Conservation (phyloP, 2,329 filamentous ascomycete species). For the Colletotrichum lentis region DNA sequence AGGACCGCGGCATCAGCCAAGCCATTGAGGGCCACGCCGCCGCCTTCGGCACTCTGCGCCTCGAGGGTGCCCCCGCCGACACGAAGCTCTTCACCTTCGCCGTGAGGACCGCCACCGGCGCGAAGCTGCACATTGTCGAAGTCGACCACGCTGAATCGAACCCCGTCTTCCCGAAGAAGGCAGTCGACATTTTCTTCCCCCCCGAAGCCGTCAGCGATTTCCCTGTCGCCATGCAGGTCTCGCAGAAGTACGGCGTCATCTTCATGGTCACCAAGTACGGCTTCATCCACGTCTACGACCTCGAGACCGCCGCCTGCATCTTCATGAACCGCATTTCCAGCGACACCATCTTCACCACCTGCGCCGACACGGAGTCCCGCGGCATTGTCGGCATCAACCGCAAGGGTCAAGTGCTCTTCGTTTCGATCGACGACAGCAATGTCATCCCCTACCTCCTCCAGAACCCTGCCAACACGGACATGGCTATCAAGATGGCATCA, state of each 20-base stretch:
- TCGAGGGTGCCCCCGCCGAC: slow-evolving; percentile 88
- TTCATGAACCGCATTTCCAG: slow-evolving; percentile 99
- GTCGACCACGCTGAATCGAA: slow-evolving; percentile 93
- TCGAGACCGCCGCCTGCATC: slow-evolving; percentile 93
- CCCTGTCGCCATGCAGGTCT: slow-evolving; percentile 97
- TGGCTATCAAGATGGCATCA: slow-evolving; percentile 96
- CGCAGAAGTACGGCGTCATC: slow-evolving; percentile 93
- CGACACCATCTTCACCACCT: slow-evolving; percentile 97
- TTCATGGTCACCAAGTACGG: slow-evolving; percentile 99
- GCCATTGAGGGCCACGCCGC: slow-evolving; percentile 97
- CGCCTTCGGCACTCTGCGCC: slow-evolving; percentile 85
- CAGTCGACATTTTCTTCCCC: slow-evolving; percentile 97
- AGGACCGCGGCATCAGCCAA: slow-evolving; percentile 95
- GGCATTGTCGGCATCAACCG: slow-evolving; percentile 96
- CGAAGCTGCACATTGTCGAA: slow-evolving; percentile 97
- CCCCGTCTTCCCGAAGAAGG: slow-evolving; percentile 91
- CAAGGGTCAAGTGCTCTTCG: slow-evolving; percentile 94
- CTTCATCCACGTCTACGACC: slow-evolving; percentile 98
- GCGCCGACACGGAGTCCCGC: slow-evolving; percentile 80
- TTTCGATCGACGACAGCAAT: slow-evolving; percentile 89
- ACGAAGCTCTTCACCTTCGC: slow-evolving; percentile 98
- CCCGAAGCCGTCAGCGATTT: slow-evolving; percentile 96
- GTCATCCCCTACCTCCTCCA: slow-evolving; percentile 95
- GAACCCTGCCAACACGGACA: slow-evolving; percentile 90
- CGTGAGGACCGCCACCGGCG: slow-evolving; percentile 85